These are phyloP conservation scores for Lasiodiplodia hormozganensis DNA, from an alignment of 2,329 filamentous ascomycete species.

Conservation along the genomic window DNA sequence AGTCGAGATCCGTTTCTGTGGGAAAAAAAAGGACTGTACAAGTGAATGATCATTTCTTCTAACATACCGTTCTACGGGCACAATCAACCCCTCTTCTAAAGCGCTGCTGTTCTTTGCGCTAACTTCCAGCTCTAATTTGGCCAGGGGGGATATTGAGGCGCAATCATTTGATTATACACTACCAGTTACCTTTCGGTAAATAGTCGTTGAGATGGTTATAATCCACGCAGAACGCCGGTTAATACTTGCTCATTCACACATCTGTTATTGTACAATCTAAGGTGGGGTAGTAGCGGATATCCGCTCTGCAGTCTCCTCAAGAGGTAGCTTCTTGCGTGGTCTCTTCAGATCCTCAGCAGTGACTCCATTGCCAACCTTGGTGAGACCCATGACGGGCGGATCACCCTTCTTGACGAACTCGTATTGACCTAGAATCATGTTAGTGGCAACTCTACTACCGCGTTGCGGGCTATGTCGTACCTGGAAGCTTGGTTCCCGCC, in stretches of 20 bases:
- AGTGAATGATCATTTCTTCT: too few relatives aligned
- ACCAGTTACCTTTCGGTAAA: too few relatives aligned
- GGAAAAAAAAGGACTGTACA: too few relatives aligned
- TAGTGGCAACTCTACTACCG: not conserved
- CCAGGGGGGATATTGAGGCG: too few relatives aligned
- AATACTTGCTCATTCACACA: not conserved
- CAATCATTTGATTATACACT: too few relatives aligned
- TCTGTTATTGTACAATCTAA: constrained; percentile 21
- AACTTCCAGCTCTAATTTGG: too few relatives aligned
- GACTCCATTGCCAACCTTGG: constrained; percentile 81
- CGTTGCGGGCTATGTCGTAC: constrained; percentile 56
- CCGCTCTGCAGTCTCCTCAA: constrained; percentile 68
- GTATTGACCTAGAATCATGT: constrained; percentile 68
- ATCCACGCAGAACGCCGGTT: not conserved
- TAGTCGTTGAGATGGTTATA: not conserved
- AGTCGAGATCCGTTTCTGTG: too few relatives aligned
- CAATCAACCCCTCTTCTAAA: too few relatives aligned
- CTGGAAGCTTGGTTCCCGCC: constrained; percentile 93
- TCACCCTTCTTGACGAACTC: constrained; percentile 96
- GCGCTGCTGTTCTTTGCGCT: too few relatives aligned
- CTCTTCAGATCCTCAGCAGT: constrained; percentile 84
- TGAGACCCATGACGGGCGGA: constrained; percentile 87
- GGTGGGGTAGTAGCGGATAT: constrained; percentile 57
- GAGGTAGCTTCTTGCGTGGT: constrained; percentile 72
- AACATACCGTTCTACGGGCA: too few relatives aligned